A percentile compares a stretch with the other conserved stretches of the same genome.
Evolutionary conservation across 345 rosid genomes (phyloP).

Genomic region (Acer negundo): DNA sequence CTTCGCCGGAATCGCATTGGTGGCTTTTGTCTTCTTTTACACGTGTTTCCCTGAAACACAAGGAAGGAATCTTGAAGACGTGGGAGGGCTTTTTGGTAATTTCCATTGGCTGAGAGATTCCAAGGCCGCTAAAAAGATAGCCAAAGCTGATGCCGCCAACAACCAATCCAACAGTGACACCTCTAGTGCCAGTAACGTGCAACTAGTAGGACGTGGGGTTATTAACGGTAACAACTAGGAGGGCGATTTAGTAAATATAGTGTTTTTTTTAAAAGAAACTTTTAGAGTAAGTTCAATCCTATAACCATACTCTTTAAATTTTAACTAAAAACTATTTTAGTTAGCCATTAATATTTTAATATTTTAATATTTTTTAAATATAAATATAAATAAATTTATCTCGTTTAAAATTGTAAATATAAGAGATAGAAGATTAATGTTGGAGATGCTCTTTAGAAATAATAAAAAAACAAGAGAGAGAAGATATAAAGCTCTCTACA

Average conservation of each 20-base stretch:
- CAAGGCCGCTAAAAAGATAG: conserved; percentile 25
- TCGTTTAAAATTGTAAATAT: too few relatives aligned
- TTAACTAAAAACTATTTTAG: too few relatives aligned
- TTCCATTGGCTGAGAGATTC: conserved; percentile 50
- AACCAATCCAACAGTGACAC: conserved; percentile 3
- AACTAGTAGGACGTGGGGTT: conserved; percentile 20
- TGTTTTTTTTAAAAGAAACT: too few relatives aligned
- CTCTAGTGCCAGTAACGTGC: conserved; percentile 16
- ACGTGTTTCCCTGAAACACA: conserved; percentile 68
- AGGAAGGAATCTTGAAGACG: conserved; percentile 74
- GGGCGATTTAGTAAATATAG: conserved; percentile 6
- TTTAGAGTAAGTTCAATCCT: too few relatives aligned
- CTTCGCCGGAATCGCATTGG: conserved; percentile 48
- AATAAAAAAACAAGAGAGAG: too few relatives aligned
- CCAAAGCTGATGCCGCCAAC: background rate
- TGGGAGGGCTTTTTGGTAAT: conserved; percentile 59
- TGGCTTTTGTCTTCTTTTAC: conserved; percentile 61
- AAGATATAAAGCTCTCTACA: too few relatives aligned
- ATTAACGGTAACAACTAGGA: background rate
- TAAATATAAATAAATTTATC: too few relatives aligned
- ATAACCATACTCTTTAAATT: too few relatives aligned
- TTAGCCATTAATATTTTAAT: too few relatives aligned
- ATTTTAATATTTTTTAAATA: too few relatives aligned
- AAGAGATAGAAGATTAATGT: too few relatives aligned
- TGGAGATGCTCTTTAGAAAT: too few relatives aligned